phyloP scores from a whole-genome alignment of 352 stramenopile species.

The Pythium monospermum region DNA sequence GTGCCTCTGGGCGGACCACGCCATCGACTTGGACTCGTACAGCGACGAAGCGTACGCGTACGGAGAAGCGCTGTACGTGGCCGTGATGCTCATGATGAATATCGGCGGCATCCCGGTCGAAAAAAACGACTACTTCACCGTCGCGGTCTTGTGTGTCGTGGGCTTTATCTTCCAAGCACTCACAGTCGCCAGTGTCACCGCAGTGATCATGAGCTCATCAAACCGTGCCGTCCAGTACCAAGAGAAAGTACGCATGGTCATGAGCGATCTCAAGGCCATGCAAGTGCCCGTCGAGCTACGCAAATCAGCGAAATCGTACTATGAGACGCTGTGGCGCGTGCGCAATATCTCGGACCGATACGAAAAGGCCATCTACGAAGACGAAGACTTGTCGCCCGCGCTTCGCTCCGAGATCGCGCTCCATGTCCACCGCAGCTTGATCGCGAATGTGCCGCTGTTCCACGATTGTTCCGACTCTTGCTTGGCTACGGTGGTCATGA shows the following conservation, averaged over 20 bases:
- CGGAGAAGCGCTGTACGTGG: constrained; percentile 39
- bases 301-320: constrained; percentile 49
- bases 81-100: constrained; percentile 39
- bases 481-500: constrained; percentile 49
- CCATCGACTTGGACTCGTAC: constrained; percentile 33
- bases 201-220: constrained; percentile 38
- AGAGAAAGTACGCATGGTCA: constrained; percentile 10
- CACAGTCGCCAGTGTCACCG: constrained; percentile 46
- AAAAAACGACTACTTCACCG: constrained; percentile 33
- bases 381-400: constrained; percentile 51
- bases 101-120: constrained; percentile 37
- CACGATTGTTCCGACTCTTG: constrained; percentile 53
- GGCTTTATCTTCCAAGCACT: constrained; percentile 61
- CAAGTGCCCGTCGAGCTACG: constrained; percentile 47
- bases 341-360: constrained; percentile 65
- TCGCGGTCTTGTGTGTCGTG: constrained; percentile 42
- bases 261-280: constrained; percentile 60
- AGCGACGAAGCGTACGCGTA: constrained; percentile 52
- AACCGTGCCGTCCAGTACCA: constrained; percentile 28
- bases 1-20: constrained; percentile 39
- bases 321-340: constrained; percentile 62
- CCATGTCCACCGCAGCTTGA: constrained; percentile 50
- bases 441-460: constrained; percentile 53
- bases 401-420: constrained; percentile 54
- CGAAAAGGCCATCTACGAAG: constrained; percentile 64